phyloP scores from a whole-genome alignment of 164 flowering plant genomes.

The Echeveria elegans region DNA sequence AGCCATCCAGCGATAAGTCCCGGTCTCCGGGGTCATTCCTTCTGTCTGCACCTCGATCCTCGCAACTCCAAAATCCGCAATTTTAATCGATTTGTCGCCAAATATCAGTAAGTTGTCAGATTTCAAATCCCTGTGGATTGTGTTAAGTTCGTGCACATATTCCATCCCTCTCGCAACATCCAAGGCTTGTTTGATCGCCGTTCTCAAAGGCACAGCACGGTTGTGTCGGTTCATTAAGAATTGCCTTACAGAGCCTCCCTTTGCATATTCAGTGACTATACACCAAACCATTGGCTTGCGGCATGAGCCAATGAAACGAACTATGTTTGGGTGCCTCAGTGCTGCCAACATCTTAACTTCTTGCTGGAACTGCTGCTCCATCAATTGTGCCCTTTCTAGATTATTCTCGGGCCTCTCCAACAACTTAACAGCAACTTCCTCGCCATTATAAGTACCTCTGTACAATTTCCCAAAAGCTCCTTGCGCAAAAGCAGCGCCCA shows the following conservation, averaged over 20 bases:
- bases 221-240: constrained; percentile 3
- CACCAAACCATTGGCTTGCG: constrained; percentile 5
- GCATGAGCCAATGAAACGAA: constrained; percentile 5
- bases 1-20: constrained; percentile 4
- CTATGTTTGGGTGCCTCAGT: constrained; percentile 1
- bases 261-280: constrained; percentile 2
- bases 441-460: constrained; percentile 4
- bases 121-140: neutral
- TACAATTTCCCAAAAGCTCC: constrained; percentile 5
- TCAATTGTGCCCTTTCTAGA: constrained; percentile 2
- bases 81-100: constrained; percentile 2
- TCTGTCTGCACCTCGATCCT: constrained; percentile 4
- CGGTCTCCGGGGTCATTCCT: constrained; percentile 1
- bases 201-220: constrained; percentile 1
- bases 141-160: neutral
- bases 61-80: constrained; percentile 1
- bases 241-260: neutral
- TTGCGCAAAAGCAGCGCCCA: constrained; percentile 4
- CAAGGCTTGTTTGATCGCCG: neutral
- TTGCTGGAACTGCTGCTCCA: constrained; percentile 4
- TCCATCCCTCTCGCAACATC: constrained; percentile 2
- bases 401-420: constrained; percentile 1
- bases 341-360: constrained; percentile 3
- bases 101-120: constrained; percentile 4
- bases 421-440: constrained; percentile 6